Base-by-base conservation (phyloP, 164 flowering plant genomes). In the Vitis rupestris region DNA sequence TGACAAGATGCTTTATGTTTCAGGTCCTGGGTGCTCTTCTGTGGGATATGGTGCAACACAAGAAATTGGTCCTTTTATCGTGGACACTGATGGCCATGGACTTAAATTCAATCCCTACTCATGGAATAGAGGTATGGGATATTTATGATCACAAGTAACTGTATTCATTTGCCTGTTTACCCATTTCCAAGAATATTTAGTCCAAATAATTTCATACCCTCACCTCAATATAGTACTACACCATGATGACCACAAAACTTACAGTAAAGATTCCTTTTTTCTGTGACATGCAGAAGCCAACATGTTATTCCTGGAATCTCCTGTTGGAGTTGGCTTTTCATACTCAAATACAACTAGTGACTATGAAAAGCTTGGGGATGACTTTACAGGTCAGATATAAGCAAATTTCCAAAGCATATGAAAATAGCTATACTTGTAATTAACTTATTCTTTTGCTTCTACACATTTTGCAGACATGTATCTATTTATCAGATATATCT, bases 1-100 rank as follows among this genome's bases (percentile, higher is more conserved):
- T 79, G 76, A 79, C 83, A 82, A 61, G 70, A 49, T 61, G 51
- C 50, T 75, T 56, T 68, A 44, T 79, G 70, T 81, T 82, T 61
- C 85, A 94, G 98, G 98, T 76, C 98, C 98, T 54, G 98, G 98
- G 65, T 94, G 98, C 79, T 94, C 98, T 62, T 94, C 98, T 72
- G 97, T 94, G 78, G 98, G 98, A 69, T 94, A 92, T 84, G 98
- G 98, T 76, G 98, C 97, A 78, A 92, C 97, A 63, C 95, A 92
- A 80, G 98, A 94, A 79, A 90, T 94, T 78, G 98, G 98, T 67
- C 98, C 97, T 67, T 90, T 94, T 72, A 63, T 92, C 61, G 89
- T 94, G 70, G 91, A 89, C 76, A 78, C 72, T 19, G 70, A 80
- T 63, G 90, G 87, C 3, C 66, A 55, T 50, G 88, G 85, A 23